Base-by-base conservation (phyloP, 2,329 filamentous ascomycete genomes). In the Apiospora phragmitis region DNA sequence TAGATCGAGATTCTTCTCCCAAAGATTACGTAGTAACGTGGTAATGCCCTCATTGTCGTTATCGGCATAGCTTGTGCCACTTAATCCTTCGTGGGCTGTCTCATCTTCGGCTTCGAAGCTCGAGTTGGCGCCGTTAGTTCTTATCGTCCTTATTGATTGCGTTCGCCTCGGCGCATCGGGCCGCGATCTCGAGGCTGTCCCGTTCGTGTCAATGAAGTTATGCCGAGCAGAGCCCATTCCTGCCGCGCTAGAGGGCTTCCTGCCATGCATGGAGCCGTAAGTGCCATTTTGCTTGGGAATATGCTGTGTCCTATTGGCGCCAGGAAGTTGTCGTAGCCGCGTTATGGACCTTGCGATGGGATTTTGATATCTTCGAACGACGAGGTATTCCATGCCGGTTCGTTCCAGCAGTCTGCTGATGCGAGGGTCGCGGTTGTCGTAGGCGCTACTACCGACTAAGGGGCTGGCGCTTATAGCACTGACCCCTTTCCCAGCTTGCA, bases 301-400 rank as follows among this genome's bases (percentile, higher is more conserved):
- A 47, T 83, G 83, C 72, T 83, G 82, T 42, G 81, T 83, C 77
- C 85, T 87, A 68, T 89, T 84, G 41, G 83, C 79, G 9, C 86
- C 87, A 0, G 88, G 86, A 1, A 90, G 81, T 67, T 86, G 83
- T 41, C 85, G 79, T 14, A 91, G 78, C 35, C 89, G 84, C 35
- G 80, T 79, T 24, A 94, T 81, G 0, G 90, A 91, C 65, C 91
- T 87, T 5, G 87, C 89, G 24, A 94, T 85, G 0, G 92, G 91
- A 75, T 93, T 92, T 76, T 93, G 90, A 77, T 92, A 92, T 62
- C 92, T 85, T 69, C 91, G 87, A 43, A 94, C 90, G 11, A 93
- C 91, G n/a, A 91, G 85, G 78, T 93, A 94, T 77, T 94, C 92
- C 80, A 92, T 88, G 21, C 90, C 90, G 1, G 91, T 92, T 65